Conservation (phyloP, 768 basidiomycete genomes). For the Calvatia gigantea region DNA sequence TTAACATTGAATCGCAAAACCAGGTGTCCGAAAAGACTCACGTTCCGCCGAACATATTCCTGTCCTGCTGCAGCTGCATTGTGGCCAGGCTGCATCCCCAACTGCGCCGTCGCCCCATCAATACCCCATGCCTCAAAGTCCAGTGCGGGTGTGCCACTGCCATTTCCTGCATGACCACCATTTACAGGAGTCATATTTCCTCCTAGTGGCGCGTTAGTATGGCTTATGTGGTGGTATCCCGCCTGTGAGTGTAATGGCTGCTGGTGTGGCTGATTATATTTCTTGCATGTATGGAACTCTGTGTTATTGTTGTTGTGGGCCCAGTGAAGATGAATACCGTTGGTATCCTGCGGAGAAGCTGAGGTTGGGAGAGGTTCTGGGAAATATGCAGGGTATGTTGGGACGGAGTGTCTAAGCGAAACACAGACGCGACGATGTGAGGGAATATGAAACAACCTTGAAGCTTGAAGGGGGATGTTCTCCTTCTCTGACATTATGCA, state of each 20-base stretch:
- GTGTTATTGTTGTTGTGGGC: constrained; percentile 27
- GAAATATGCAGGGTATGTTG: no score
- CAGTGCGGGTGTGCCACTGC: constrained; percentile 20
- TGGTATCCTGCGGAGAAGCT: no score
- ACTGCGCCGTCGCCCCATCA: constrained; percentile 90
- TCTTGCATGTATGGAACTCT: constrained; percentile 17
- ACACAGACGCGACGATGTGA: no score
- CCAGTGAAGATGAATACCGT: constrained; percentile 64
- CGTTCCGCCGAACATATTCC: constrained; percentile 94
- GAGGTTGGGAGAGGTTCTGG: no score
- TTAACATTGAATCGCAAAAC: not conserved
- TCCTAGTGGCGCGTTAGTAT: not conserved
- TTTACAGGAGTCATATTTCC: constrained; percentile 13
- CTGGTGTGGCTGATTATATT: constrained; percentile 35
- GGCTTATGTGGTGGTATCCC: not conserved
- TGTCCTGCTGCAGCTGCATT: constrained; percentile 92
- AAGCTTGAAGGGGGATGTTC: no score
- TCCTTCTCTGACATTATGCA: no score
- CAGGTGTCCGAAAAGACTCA: constrained; percentile 35
- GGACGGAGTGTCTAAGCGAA: no score
- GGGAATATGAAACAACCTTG: no score
- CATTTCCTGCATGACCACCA: not conserved
- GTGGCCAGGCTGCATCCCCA: constrained; percentile 94
- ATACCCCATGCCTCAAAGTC: constrained; percentile 79
- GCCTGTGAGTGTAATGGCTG: constrained; percentile 19